These are phyloP conservation scores for Phialophora macrospora DNA, from an alignment of 2,329 filamentous ascomycete genomes.

Conservation along the genomic window DNA sequence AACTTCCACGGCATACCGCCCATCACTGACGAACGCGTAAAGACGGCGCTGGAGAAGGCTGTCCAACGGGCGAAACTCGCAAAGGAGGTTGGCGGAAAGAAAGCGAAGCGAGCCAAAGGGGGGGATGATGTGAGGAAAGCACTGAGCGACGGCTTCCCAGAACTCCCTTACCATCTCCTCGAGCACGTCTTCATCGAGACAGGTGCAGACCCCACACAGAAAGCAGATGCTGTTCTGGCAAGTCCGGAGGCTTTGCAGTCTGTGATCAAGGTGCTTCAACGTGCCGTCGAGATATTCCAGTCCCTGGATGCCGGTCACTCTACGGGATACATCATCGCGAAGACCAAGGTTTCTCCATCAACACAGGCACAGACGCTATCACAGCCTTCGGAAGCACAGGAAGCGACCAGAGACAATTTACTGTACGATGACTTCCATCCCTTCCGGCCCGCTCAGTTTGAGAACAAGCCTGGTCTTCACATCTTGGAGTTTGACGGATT, in stretches of 20 bases:
- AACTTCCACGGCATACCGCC: conserved; percentile 78
- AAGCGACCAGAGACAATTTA: conserved; percentile 50
- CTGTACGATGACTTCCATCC: conserved; percentile 96
- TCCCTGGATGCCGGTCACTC: conserved; percentile 68
- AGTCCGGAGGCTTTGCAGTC: conserved; percentile 67
- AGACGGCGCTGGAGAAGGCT: conserved; percentile 69
- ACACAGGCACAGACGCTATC: conserved; percentile 37
- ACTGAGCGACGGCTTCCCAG: conserved; percentile 80
- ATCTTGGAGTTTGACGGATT: conserved; percentile 82
- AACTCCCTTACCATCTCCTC: conserved; percentile 83
- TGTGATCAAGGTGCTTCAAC: conserved; percentile 69
- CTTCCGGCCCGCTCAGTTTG: conserved; percentile 81
- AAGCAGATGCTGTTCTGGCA: conserved; percentile 71
- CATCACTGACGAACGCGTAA: conserved; percentile 74
- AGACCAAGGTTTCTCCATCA: conserved; percentile 49
- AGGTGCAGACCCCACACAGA: conserved; percentile 70
- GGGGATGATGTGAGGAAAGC: conserved; percentile 79
- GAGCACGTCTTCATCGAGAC: conserved; percentile 79
- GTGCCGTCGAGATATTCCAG: conserved; percentile 71
- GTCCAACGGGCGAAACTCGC: conserved; percentile 48
- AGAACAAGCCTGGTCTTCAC: conserved; percentile 66
- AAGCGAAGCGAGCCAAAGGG: conserved; percentile 73
- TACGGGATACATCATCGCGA: conserved; percentile 89
- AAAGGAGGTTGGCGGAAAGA: conserved; percentile 55
- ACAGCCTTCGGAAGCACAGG: conserved; percentile 44